These are phyloP conservation scores for Cytospora chrysosperma DNA, from an alignment of 2,329 filamentous ascomycete genomes.

Conservation along the genomic window DNA sequence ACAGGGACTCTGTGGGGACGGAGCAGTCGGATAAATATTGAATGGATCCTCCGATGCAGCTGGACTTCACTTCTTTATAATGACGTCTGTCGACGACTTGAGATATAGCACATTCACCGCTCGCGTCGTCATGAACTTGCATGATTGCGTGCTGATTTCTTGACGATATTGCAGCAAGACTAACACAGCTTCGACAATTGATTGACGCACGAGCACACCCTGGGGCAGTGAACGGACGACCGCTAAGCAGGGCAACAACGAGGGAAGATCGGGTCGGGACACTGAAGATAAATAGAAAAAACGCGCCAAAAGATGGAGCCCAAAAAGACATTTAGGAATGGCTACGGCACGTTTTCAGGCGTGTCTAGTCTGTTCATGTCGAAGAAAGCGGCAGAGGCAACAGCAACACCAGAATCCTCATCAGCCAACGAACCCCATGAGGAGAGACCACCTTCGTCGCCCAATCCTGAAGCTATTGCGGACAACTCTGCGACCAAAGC, in stretches of 20 bases:
- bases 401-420: background rate
- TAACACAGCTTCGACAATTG: background rate
- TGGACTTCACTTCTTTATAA: background rate
- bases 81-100: background rate
- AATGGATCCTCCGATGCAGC: background rate
- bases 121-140: slow-evolving; percentile 18
- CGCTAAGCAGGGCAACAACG: slow-evolving; percentile 6
- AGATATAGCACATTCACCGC: background rate
- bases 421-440: background rate
- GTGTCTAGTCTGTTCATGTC: background rate
- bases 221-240: background rate
- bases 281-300: background rate
- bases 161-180: background rate
- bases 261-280: background rate
- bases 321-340: slow-evolving; percentile 9
- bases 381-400: background rate
- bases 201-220: background rate
- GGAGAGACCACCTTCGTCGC: background rate
- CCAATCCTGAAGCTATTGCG: background rate
- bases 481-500: background rate
- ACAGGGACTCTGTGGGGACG: background rate
- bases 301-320: slow-evolving; percentile 2
- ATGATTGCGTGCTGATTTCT: slow-evolving; percentile 21
- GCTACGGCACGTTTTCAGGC: slow-evolving; percentile 14
- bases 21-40: background rate